phyloP scores from a whole-genome alignment of 441 rosid species.

The Populus hybrid region DNA sequence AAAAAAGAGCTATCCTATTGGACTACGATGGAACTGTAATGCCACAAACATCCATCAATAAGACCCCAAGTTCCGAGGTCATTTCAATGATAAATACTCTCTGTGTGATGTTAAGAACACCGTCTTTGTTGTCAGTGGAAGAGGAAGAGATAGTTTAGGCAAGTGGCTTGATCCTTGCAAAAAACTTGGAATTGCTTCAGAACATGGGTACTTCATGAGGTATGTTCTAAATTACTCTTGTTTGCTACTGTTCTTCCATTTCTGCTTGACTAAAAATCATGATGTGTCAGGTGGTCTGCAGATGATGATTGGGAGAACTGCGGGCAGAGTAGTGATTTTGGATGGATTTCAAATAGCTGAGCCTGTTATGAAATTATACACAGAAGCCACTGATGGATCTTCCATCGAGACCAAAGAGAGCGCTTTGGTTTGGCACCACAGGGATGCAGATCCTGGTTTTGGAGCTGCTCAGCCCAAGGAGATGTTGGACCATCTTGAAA shows the following conservation, averaged over 20 bases:
- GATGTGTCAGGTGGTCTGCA: conserved; percentile 46
- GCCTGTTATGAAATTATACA: conserved; percentile 69
- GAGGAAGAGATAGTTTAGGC: conserved; percentile 59
- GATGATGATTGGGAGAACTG: conserved; percentile 46
- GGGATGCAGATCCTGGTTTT: conserved; percentile 70
- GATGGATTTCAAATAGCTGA: conserved; percentile 69
- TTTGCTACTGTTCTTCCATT: background rate
- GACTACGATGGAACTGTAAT: conserved; percentile 77
- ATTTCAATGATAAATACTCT: conserved; percentile 48
- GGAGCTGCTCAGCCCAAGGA: conserved; percentile 79
- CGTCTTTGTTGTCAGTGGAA: conserved; percentile 70
- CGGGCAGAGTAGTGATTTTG: conserved; percentile 53
- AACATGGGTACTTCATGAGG: conserved; percentile 72
- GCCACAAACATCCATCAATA: conserved; percentile 67
- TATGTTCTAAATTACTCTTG: conserved; percentile 8
- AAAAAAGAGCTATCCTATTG: conserved; percentile 58
- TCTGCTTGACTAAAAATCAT: conserved; percentile 5
- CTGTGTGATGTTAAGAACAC: conserved; percentile 50
- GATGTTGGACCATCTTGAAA: conserved; percentile 71
- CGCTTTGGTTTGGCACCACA: conserved; percentile 72
- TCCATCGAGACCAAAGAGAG: conserved; percentile 65
- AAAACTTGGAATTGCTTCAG: conserved; percentile 69
- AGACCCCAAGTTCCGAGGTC: conserved; percentile 49
- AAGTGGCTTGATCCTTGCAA: conserved; percentile 68
- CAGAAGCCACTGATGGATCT: conserved; percentile 76